Percentiles rank a stretch among this genome's conserved stretches.
These are phyloP conservation scores for Rhizomucor miehei DNA, from an alignment of 371 early-diverging fungal genomes.

Conservation along the genomic window DNA sequence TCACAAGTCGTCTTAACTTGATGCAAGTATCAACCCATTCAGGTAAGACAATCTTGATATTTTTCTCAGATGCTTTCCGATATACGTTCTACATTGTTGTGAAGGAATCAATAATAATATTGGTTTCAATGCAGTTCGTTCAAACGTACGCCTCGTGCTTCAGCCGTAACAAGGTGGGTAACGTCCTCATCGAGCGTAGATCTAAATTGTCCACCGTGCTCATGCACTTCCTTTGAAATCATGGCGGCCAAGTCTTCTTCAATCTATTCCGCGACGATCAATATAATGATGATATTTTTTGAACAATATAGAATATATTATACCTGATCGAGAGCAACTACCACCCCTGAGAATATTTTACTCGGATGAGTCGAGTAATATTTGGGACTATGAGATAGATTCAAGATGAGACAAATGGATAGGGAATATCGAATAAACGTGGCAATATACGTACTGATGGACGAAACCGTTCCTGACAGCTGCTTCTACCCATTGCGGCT, in stretches of 20 bases:
- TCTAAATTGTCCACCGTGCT: constrained; percentile 60
- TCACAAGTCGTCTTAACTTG: constrained; percentile 47
- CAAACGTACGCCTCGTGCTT: constrained; percentile 46
- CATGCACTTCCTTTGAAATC: constrained; percentile 45
- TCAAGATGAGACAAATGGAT: background rate
- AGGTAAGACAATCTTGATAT: constrained; percentile 66
- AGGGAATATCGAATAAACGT: background rate
- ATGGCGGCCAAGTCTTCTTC: constrained; percentile 43
- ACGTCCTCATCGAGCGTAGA: constrained; percentile 40
- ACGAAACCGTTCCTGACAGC: constrained; percentile 23
- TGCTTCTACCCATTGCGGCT: constrained; percentile 21
- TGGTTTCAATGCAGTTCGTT: background rate
- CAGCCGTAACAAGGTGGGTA: constrained; percentile 57
- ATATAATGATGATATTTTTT: background rate
- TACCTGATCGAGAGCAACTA: constrained; percentile 48
- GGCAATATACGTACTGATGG: constrained; percentile 32
- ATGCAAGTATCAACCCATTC: constrained; percentile 81
- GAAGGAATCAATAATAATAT: background rate
- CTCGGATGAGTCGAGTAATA: constrained; percentile 52
- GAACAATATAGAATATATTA: background rate
- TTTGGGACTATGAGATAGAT: constrained; percentile 30
- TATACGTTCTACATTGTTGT: constrained; percentile 44
- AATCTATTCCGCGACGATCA: constrained; percentile 15
- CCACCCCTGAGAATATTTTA: constrained; percentile 58
- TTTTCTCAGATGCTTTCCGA: constrained; percentile 40